These are phyloP conservation scores for Candida sanyaensis DNA, from an alignment of 1,139 yeast genomes.

Conservation along the genomic window DNA sequence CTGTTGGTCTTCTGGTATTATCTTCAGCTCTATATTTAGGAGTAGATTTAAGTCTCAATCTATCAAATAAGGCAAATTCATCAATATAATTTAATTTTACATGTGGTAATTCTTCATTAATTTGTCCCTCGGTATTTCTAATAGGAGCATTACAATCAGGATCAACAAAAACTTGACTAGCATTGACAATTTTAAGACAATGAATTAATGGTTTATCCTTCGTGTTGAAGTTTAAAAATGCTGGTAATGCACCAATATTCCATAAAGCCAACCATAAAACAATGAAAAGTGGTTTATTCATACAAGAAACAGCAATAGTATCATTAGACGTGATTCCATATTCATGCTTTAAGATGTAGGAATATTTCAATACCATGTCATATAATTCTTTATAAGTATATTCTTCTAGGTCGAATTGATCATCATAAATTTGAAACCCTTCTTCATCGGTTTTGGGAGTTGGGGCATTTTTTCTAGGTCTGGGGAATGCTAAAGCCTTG, in stretches of 20 bases:
- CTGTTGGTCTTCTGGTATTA: slow-evolving; percentile 54
- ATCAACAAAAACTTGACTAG: slow-evolving; percentile 71
- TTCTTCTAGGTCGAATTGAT: slow-evolving; percentile 57
- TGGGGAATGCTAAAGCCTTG: slow-evolving; percentile 63
- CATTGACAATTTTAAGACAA: slow-evolving; percentile 71
- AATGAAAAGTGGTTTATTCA: slow-evolving; percentile 81
- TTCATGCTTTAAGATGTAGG: slow-evolving; percentile 62
- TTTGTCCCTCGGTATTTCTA: slow-evolving; percentile 49
- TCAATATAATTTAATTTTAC: slow-evolving; percentile 56
- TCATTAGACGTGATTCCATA: slow-evolving; percentile 68
- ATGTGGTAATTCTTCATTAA: slow-evolving; percentile 41
- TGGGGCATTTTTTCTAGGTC: slow-evolving; percentile 46
- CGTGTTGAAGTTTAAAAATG: slow-evolving; percentile 82
- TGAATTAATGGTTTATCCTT: slow-evolving; percentile 76
- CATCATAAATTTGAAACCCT: slow-evolving; percentile 47
- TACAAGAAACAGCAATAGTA: slow-evolving; percentile 74
- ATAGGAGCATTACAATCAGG: slow-evolving; percentile 65
- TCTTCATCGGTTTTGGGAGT: slow-evolving; percentile 27
- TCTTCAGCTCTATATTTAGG: slow-evolving; percentile 59
- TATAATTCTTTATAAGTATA: slow-evolving; percentile 72
- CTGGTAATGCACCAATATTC: slow-evolving; percentile 91
- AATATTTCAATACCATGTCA: slow-evolving; percentile 62
- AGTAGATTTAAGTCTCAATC: slow-evolving; percentile 45
- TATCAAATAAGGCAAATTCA: slow-evolving; percentile 48
- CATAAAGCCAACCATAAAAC: slow-evolving; percentile 84